These are phyloP conservation scores for Emiliania huxleyi DNA, from an alignment of 78 protist genomes.

Conservation along the genomic window DNA sequence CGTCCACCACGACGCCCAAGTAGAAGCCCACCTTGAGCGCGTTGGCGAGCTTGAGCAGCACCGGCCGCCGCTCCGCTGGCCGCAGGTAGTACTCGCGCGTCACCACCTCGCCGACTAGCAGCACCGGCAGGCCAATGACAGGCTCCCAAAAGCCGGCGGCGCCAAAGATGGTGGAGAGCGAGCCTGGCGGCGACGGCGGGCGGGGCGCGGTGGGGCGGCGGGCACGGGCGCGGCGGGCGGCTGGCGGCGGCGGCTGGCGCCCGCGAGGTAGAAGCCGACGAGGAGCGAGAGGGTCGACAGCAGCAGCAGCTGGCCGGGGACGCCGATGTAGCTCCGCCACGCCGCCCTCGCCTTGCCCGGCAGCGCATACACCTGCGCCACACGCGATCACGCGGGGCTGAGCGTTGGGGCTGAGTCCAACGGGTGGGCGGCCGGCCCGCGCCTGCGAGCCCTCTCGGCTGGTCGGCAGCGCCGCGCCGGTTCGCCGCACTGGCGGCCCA, in stretches of 20 bases:
- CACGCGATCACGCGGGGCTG: too few species aligned
- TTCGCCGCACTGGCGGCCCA: too few species aligned
- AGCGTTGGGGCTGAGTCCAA: too few species aligned
- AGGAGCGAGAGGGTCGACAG: neutral
- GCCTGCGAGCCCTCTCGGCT: too few species aligned
- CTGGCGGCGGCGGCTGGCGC: neutral
- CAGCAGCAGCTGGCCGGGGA: neutral
- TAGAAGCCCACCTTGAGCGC: neutral
- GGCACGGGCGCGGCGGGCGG: too few species aligned
- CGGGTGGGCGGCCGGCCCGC: too few species aligned
- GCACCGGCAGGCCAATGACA: neutral
- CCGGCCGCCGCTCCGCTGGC: neutral
- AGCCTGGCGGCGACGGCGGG: too few species aligned
- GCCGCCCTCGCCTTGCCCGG: neutral
- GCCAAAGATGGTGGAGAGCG: conserved; percentile 10
- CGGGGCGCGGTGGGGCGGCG: too few species aligned
- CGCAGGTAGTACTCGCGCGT: neutral
- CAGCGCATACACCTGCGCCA: neutral
- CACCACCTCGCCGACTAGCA: neutral
- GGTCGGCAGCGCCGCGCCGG: too few species aligned
- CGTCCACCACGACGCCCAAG: neutral
- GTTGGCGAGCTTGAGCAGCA: neutral
- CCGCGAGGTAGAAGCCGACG: neutral
- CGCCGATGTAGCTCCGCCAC: neutral
- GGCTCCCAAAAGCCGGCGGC: conserved; percentile 9